phyloP scores from a whole-genome alignment of 1,284 basidiomycete genomes.

The Phlebopus sp. region DNA sequence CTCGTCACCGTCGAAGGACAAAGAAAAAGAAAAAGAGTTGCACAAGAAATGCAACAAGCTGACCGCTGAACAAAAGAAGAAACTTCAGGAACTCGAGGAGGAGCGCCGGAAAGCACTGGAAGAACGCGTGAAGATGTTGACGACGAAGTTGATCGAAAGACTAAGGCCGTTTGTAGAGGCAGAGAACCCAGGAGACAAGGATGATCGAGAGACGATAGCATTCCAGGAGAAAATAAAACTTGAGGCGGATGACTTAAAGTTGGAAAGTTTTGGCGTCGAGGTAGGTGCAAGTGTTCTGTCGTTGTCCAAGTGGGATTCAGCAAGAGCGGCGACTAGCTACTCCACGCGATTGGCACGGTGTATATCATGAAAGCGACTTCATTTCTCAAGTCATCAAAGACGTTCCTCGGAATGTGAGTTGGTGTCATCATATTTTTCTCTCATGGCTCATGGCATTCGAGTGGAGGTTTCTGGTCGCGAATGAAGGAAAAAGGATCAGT shows the following conservation, averaged over 20 bases:
- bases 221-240: slow-evolving; percentile 78
- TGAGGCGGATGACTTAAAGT: slow-evolving; percentile 95
- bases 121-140: slow-evolving; percentile 69
- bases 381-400: slow-evolving; percentile 87
- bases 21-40: slow-evolving; percentile 27
- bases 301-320: slow-evolving; percentile 3
- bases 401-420: slow-evolving; percentile 84
- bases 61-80: slow-evolving; percentile 81
- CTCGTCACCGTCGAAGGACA: slow-evolving; percentile 28
- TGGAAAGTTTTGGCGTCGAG: slow-evolving; percentile 98
- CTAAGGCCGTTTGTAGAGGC: slow-evolving; percentile 89
- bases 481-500: slow-evolving; percentile 94
- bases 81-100: slow-evolving; percentile 76
- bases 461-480: slow-evolving; percentile 90
- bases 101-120: slow-evolving; percentile 80
- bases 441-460: slow-evolving; percentile 34
- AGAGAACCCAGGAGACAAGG: slow-evolving; percentile 79
- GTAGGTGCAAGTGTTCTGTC: slow-evolving; percentile 38
- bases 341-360: slow-evolving; percentile 85
- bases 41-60: slow-evolving; percentile 58
- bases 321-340: slow-evolving; percentile 44
- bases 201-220: slow-evolving; percentile 78
- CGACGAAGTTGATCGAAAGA: slow-evolving; percentile 77
- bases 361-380: slow-evolving; percentile 94
- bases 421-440: background rate